These are phyloP conservation scores for Solanum chmielewskii DNA, from an alignment of 257 asterid species.

Conservation along the genomic window DNA sequence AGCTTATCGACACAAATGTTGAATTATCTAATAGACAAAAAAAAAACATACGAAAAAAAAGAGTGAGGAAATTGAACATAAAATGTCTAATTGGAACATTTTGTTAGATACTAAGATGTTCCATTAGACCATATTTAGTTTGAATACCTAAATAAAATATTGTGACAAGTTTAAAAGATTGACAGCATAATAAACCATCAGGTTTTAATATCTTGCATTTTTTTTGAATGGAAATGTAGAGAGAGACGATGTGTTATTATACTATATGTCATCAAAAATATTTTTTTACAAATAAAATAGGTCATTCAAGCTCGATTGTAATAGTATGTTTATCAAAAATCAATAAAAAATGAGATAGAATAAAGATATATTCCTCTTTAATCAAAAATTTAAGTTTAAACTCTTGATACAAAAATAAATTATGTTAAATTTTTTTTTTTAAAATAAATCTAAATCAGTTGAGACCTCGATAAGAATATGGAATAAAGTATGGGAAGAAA, in stretches of 20 bases:
- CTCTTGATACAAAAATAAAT: too few species aligned
- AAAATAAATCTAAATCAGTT: too few species aligned
- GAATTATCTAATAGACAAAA: background rate
- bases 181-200: too few species aligned
- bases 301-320: background rate
- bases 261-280: background rate
- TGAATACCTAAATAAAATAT: background rate
- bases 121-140: background rate
- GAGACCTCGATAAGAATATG: too few species aligned
- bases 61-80: background rate
- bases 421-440: too few species aligned
- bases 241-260: background rate
- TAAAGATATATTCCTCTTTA: too few species aligned
- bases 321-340: too few species aligned
- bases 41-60: too few species aligned
- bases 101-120: background rate
- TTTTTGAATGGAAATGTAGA: background rate
- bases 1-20: background rate
- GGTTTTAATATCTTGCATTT: too few species aligned
- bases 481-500: background rate
- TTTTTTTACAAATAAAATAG: too few species aligned
- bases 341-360: background rate
- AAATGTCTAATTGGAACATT: background rate
- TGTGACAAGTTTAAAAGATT: too few species aligned
- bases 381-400: background rate